Evolutionary conservation across 2,329 filamentous ascomycete genomes (phyloP).

Genomic region (Aurifilum marmelostoma): DNA sequence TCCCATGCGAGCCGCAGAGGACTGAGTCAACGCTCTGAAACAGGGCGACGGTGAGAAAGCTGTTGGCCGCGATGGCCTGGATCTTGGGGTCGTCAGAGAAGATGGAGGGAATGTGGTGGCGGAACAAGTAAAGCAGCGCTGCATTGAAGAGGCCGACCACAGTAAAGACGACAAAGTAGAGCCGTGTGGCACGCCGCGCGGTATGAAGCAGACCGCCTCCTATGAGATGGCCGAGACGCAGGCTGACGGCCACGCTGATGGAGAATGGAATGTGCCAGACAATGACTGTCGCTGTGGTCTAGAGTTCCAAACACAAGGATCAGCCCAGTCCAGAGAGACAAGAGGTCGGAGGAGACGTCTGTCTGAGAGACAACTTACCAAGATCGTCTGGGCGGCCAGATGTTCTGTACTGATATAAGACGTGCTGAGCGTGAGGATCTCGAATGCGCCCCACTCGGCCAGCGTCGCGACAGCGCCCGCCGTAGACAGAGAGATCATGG

Average conservation of each 20-base stretch:
- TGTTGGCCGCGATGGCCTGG: slow-evolving; percentile 36
- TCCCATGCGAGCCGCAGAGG: slow-evolving; percentile 42
- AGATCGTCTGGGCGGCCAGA: slow-evolving; percentile 46
- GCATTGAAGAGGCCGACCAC: slow-evolving; percentile 41
- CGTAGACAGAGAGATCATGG: slow-evolving; percentile 43
- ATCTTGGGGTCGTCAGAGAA: slow-evolving; percentile 40
- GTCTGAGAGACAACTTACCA: slow-evolving; percentile 31
- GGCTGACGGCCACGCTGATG: slow-evolving; percentile 46
- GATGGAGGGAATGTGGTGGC: slow-evolving; percentile 37
- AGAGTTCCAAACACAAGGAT: neutral
- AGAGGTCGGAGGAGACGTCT: neutral
- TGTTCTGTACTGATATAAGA: slow-evolving; percentile 48
- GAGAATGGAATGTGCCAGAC: slow-evolving; percentile 50
- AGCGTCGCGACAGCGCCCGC: slow-evolving; percentile 46
- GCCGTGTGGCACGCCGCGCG: slow-evolving; percentile 38
- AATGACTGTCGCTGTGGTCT: slow-evolving; percentile 44
- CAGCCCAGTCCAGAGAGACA: neutral
- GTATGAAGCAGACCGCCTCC: slow-evolving; percentile 40
- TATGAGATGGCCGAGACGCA: slow-evolving; percentile 47
- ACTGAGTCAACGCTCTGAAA: slow-evolving; percentile 43
- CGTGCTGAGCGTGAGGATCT: slow-evolving; percentile 49
- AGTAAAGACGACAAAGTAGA: slow-evolving; percentile 41
- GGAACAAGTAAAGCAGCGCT: slow-evolving; percentile 37
- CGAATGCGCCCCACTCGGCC: slow-evolving; percentile 48
- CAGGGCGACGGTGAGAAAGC: slow-evolving; percentile 39